phyloP scores from a whole-genome alignment of 148 eudicot species.

The Rhododendron kiyosumense region DNA sequence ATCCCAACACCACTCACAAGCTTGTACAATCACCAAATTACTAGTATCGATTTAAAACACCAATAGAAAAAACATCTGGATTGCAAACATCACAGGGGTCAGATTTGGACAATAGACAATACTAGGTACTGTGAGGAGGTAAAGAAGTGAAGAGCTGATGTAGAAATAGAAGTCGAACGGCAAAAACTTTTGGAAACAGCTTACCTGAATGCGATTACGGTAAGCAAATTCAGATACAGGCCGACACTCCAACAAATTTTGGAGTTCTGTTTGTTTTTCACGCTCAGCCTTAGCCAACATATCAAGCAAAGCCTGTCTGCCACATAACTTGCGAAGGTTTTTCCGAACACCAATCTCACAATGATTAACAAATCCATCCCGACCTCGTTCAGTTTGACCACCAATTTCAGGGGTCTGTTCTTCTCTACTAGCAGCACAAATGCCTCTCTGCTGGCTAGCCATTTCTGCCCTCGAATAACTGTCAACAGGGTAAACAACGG shows the following conservation, averaged over 20 bases:
- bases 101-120: not conserved
- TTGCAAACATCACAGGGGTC: not conserved
- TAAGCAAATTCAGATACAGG: conserved; percentile 67
- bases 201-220: conserved; percentile 89
- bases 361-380: conserved; percentile 35
- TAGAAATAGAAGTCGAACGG: not conserved
- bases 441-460: conserved; percentile 42
- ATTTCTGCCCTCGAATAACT: conserved; percentile 41
- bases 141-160: not conserved
- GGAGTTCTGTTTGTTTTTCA: conserved; percentile 66
- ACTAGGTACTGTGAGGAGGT: not conserved
- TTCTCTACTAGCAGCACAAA: conserved; percentile 29
- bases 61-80: not conserved
- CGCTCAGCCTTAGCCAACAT: conserved; percentile 54
- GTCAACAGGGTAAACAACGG: conserved; percentile 29
- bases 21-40: not conserved
- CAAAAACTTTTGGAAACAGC: not conserved
- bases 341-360: conserved; percentile 39
- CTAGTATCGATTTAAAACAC: not conserved
- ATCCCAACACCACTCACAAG: not conserved
- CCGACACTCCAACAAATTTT: conserved; percentile 38
- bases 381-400: conserved; percentile 48
- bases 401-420: conserved; percentile 47
- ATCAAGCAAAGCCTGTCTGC: conserved; percentile 88
- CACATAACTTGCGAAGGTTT: conserved; percentile 63